phyloP scores from a whole-genome alignment of 768 basidiomycete genomes.

The Cystobasidium ongulense region DNA sequence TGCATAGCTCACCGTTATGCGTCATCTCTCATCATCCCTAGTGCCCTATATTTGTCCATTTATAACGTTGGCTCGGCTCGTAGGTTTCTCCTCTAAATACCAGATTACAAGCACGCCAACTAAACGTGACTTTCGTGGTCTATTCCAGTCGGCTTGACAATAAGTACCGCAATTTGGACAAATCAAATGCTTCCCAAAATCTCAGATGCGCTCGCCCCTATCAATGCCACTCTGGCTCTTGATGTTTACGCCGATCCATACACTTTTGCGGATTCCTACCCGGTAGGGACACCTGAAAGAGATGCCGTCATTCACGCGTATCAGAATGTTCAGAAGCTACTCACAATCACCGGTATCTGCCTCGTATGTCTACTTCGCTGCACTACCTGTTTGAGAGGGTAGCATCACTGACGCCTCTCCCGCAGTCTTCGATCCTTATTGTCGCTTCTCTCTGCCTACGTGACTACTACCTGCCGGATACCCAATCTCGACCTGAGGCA shows the following conservation, averaged over 20 bases:
- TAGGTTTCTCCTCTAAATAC: not conserved
- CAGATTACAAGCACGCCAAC: not conserved
- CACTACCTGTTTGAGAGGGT: not conserved
- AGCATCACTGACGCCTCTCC: not conserved
- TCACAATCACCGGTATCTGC: conserved; percentile 37
- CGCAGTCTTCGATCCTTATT: not conserved
- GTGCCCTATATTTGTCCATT: conserved; percentile 36
- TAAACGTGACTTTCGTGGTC: not conserved
- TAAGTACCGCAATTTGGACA: conserved; percentile 44
- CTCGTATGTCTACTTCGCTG: not conserved
- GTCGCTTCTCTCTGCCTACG: not conserved
- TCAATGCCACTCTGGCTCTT: conserved; percentile 39
- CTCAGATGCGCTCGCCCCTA: not conserved
- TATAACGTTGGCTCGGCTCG: conserved; percentile 32
- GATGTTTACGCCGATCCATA: conserved; percentile 42
- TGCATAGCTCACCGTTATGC: too few species aligned
- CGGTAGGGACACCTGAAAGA: conserved; percentile 29
- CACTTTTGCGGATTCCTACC: conserved; percentile 30
- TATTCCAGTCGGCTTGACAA: conserved; percentile 35
- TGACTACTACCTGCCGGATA: conserved; percentile 5
- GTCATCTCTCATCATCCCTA: too few species aligned
- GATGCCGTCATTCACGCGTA: conserved; percentile 34
- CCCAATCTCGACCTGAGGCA: not conserved
- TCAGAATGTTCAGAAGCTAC: conserved; percentile 31
- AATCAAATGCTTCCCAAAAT: not conserved